Conservation (phyloP, 176 grass and related monocot species). For the Aegilops tauschii region DNA sequence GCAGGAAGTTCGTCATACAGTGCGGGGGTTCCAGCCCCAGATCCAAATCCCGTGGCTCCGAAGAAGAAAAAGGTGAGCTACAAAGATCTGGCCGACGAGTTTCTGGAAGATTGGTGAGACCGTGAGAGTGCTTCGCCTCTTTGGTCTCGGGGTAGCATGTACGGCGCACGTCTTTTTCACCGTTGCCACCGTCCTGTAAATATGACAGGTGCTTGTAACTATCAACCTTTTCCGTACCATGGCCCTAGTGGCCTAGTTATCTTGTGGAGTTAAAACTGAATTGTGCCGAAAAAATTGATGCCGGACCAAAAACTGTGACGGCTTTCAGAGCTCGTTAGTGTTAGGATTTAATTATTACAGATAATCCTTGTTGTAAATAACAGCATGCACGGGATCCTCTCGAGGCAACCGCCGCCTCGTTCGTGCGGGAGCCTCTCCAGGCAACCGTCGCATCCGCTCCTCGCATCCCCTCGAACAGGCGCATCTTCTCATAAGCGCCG, state of each 20-base stretch:
- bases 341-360: no score
- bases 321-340: not conserved
- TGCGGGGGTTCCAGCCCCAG: not conserved
- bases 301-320: not conserved
- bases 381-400: no score
- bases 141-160: not conserved
- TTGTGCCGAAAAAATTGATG: not conserved
- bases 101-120: conserved; percentile 77
- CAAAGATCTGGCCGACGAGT: conserved; percentile 67
- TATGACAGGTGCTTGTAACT: conserved; percentile 7
- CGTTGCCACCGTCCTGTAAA: conserved; percentile 1
- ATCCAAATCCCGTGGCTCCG: conserved; percentile 9
- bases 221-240: not conserved
- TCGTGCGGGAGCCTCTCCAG: no score
- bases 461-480: no score
- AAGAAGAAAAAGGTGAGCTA: conserved; percentile 95
- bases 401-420: no score
- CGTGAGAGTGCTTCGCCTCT: not conserved
- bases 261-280: not conserved
- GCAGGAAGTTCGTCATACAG: conserved; percentile 1
- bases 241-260: not conserved
- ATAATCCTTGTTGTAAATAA: no score
- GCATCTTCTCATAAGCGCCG: no score
- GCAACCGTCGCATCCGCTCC: no score
- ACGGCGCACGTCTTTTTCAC: not conserved